Percentiles rank a stretch among this genome's conserved stretches.
Conservation (phyloP, 1,139 yeast genomes). For the Geotrichum citri-aurantii region DNA sequence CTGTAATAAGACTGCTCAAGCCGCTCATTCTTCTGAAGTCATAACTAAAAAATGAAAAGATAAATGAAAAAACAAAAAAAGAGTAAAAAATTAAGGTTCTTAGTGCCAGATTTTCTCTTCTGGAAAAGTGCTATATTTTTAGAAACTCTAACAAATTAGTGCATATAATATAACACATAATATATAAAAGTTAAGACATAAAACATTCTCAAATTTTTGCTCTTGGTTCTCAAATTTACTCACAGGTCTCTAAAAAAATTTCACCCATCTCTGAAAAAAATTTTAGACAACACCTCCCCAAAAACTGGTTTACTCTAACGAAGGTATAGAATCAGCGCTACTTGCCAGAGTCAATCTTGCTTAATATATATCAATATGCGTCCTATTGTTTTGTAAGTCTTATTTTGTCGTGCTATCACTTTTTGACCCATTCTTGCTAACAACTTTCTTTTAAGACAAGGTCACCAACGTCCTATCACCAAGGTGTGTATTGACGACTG, state of each 20-base stretch:
- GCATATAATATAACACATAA: not conserved
- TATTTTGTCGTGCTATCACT: not conserved
- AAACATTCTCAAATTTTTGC: slow-evolving; percentile 3
- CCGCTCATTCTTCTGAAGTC: not conserved
- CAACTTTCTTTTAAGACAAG: slow-evolving; percentile 20
- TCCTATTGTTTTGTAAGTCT: slow-evolving; percentile 23
- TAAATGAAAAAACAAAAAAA: no score
- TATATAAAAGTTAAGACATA: not conserved
- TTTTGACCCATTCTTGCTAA: slow-evolving; percentile 4
- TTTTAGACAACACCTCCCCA: slow-evolving; percentile 14
- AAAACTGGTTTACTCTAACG: not conserved
- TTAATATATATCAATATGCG: slow-evolving; percentile 39
- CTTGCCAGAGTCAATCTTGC: not conserved
- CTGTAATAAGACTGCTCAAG: no score
- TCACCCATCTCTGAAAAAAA: slow-evolving; percentile 12
- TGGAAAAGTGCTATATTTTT: not conserved
- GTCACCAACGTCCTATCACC: slow-evolving; percentile 38
- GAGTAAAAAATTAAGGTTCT: no score
- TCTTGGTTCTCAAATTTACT: slow-evolving; percentile 4
- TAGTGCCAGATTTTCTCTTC: not conserved
- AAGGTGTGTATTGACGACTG: slow-evolving; percentile 41
- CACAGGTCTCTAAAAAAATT: slow-evolving; percentile 10
- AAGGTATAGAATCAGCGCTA: not conserved
- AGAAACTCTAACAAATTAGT: not conserved
- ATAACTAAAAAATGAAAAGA: not conserved